Base-by-base conservation (phyloP, 306 rosid species). In the Trifolium dubium region DNA sequence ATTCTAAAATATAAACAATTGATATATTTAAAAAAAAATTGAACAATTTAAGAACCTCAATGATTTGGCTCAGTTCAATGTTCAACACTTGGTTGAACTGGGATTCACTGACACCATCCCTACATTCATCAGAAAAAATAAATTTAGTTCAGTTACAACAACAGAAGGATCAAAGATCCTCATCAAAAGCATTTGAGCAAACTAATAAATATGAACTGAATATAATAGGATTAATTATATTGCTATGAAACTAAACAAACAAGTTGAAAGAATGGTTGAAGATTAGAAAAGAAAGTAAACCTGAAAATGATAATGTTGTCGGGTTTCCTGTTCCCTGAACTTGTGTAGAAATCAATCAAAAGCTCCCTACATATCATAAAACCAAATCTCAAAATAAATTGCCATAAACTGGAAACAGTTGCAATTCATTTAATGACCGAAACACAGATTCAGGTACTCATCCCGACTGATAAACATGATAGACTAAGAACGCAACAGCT, bases 21-120 rank as follows among this genome's bases (percentile, higher is more conserved):
- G 11, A 5, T 4, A 67, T 41, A 69, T 11, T 11, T n/a, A 1
- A 31, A 43, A 7, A 11, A 10, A 15, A 14, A 15, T 56, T 12
- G 34, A 18, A 46, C 47, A 50, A n/a, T 29, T 56, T 12, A 18
- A 61, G 49, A 60, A 88, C 99, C 96, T 94, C 84, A 47, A 90
- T 87, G 35, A 94, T 90, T 75, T 94, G 97, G 67, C 88, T 83
- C 6, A 94, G 84, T 59, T 94, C 97, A 13, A 83, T 82, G 65
- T 94, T 95, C 82, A 92, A 49, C 3, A 95, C 99, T 87, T 95
- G 97, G 30, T 83, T 95, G 75, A 95, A 95, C 34, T 95, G 99
- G 0, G 99, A 95, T 46, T 95, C 98, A 3, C 97, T 90, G 13
- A 95, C 98, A 32, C 99, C 99, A 71, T 95, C 99, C 96, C 99